A percentile compares a stretch with the other conserved stretches of the same genome.
Evolutionary conservation across 805 yeast species (phyloP).

Genomic region (Diddensiella transvaalensis): DNA sequence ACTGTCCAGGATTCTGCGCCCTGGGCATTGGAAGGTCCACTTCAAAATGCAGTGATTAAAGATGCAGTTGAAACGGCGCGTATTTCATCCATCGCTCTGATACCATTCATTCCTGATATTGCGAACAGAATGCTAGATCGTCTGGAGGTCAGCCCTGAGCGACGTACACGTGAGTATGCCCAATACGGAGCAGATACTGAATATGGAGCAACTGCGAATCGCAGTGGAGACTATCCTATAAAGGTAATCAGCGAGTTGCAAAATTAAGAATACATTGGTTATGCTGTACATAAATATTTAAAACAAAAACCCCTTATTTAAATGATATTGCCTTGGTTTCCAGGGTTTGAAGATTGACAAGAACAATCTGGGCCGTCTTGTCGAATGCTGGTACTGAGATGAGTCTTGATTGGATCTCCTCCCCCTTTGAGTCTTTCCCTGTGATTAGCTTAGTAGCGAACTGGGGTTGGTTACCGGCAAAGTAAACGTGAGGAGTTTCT

Average conservation of each 20-base stretch:
- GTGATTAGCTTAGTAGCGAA: conserved; percentile 43
- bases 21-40: conserved; percentile 50
- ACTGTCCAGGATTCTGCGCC: conserved; percentile 71
- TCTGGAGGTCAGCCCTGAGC: conserved; percentile 47
- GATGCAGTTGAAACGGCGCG: conserved; percentile 69
- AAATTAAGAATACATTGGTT: conserved; percentile 1
- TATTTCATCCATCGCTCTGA: conserved; percentile 59
- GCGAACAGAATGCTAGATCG: conserved; percentile 56
- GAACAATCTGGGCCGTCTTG: conserved; percentile 58
- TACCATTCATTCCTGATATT: conserved; percentile 70
- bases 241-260: background rate
- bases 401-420: conserved; percentile 41
- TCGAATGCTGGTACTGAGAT: conserved; percentile 70
- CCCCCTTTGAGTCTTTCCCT: conserved; percentile 36
- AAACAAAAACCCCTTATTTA: background rate
- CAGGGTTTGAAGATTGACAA: conserved; percentile 56
- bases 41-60: conserved; percentile 55
- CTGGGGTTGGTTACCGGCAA: conserved; percentile 76
- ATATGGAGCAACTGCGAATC: conserved; percentile 60
- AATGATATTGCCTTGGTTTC: conserved; percentile 48
- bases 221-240: conserved; percentile 49
- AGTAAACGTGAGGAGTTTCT: conserved; percentile 81
- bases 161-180: conserved; percentile 45
- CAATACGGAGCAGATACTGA: conserved; percentile 52
- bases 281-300: conserved; percentile 1